Evolutionary conservation across 371 early-diverging fungal species (phyloP).

Genomic region (Choanephora cucurbitarum): DNA sequence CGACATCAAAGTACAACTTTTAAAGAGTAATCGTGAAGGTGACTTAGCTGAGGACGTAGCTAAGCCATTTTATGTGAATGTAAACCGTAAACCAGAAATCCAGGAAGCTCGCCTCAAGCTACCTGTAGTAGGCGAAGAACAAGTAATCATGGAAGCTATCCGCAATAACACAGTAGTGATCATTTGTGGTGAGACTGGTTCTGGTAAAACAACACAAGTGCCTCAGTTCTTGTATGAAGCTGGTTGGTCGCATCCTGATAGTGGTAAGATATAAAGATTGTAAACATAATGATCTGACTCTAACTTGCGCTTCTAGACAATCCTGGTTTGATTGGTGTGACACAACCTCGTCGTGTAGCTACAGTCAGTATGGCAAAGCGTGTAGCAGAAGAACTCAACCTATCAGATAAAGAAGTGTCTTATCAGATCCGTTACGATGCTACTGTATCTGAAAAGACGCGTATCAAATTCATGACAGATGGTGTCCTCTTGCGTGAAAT

Average conservation of each 20-base stretch:
- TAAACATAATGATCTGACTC: no score
- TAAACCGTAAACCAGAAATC: slow-evolving; percentile 75
- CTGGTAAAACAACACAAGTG: slow-evolving; percentile 98
- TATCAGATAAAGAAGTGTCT: slow-evolving; percentile 58
- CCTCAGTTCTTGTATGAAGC: slow-evolving; percentile 99
- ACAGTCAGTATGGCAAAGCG: slow-evolving; percentile 97
- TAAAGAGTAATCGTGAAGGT: slow-evolving; percentile 44
- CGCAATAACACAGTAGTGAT: slow-evolving; percentile 80
- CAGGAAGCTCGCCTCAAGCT: slow-evolving; percentile 76
- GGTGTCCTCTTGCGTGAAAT: slow-evolving; percentile 97
- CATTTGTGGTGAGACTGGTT: slow-evolving; percentile 98
- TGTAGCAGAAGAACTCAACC: slow-evolving; percentile 89
- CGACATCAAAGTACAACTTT: slow-evolving; percentile 38
- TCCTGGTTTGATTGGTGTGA: slow-evolving; percentile 93
- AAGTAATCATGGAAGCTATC: slow-evolving; percentile 95
- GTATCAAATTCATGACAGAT: slow-evolving; percentile 99
- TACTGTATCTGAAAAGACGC: slow-evolving; percentile 71
- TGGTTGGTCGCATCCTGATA: slow-evolving; percentile 87
- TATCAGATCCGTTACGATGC: slow-evolving; percentile 93
- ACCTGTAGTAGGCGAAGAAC: slow-evolving; percentile 94
- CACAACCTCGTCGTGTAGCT: slow-evolving; percentile 99
- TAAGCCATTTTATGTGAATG: slow-evolving; percentile 77
- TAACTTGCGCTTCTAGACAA: no score
- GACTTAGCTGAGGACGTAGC: slow-evolving; percentile 43
- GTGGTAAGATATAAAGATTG: slow-evolving; percentile 35